Evolutionary conservation across 192 early-diverging fungal genomes (phyloP), one percentile per base, ranked within the genome.

Genomic region (Dispira simplex): DNA sequence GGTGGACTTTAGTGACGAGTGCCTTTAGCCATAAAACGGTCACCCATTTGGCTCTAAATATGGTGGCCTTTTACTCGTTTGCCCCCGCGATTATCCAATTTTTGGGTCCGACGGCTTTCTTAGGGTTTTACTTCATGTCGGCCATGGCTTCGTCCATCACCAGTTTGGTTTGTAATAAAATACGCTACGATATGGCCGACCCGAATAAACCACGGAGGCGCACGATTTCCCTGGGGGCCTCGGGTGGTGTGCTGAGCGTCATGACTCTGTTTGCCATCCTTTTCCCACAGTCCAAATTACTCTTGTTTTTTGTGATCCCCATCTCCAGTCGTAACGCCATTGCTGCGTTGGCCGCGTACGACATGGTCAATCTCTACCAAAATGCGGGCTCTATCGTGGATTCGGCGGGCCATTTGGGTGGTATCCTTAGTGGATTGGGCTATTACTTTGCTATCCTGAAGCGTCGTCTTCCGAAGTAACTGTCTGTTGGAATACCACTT

Each of bases 391-490:
- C 66, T 8, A 65, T 47, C 39, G 56, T 70, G 45, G 76, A 78
- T 59, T 71, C 71, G n/a, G 76, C 76, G 0, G 76, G 76, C 6
- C 76, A 78, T 69, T 63, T 78, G 27, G 76, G 76, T 66, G 76
- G 76, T 14, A 71, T 73, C 32, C 56, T 66, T 12, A 71, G 71
- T 8, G 76, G 67, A 5, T 43, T 73, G 16, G 76, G 63, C 28
- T 78, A 75, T 70, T 78, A 75, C 71, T 78, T 25, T n/a, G 20
- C 26, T 9, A 9, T 53, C 8, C 51, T 53, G 21, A 53, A 53
- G 3, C 51, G 6, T 6, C 32, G 32, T 1, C 32, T 39, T 39
- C 32, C 32, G 6, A 39, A 39, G 32, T 39, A 39, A 6, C 6
- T 39, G 32, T n/a, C n/a, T n/a, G n/a, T n/a, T n/a, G n/a, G n/a